phyloP scores from a whole-genome alignment of 805 yeast genomes.

The Jamesozyma gamospora region DNA sequence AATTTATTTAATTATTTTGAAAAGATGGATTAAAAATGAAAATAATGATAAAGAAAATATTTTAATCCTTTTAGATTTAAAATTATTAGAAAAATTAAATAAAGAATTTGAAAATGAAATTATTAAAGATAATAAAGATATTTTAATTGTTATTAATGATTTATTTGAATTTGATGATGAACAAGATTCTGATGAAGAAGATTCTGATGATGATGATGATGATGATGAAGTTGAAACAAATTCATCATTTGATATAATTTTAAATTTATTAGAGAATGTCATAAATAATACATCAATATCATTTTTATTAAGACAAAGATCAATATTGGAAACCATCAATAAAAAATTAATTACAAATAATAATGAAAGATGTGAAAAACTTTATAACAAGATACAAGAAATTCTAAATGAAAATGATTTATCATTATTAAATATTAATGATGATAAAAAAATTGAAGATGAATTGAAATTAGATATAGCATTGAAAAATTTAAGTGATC shows the following conservation, averaged over 20 bases:
- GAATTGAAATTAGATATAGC: conserved; percentile 44
- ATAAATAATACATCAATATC: conserved; percentile 23
- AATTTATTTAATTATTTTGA: conserved; percentile 43
- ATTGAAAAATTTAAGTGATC: conserved; percentile 58
- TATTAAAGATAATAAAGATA: conserved; percentile 39
- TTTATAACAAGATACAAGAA: neutral
- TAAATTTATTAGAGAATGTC: conserved; percentile 33
- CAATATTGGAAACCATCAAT: conserved; percentile 26
- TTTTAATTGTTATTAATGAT: conserved; percentile 40
- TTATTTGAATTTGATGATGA: conserved; percentile 28
- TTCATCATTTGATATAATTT: conserved; percentile 21
- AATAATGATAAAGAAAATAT: conserved; percentile 34
- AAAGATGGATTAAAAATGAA: conserved; percentile 44
- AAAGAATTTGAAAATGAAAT: conserved; percentile 45
- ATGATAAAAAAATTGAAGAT: neutral
- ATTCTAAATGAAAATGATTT: neutral
- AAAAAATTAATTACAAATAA: conserved; percentile 9
- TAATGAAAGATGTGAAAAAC: neutral
- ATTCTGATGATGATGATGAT: conserved; percentile 24
- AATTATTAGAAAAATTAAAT: conserved; percentile 53
- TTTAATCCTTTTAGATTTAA: conserved; percentile 46
- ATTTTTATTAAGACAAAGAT: conserved; percentile 10
- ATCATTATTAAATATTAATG: neutral
- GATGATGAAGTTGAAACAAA: conserved; percentile 6
- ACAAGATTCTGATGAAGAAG: conserved; percentile 20